Percentiles rank a stretch among this genome's conserved stretches.
Evolutionary conservation across 805 yeast species (phyloP).

Genomic region (Cyberlindnera galapagoensis): DNA sequence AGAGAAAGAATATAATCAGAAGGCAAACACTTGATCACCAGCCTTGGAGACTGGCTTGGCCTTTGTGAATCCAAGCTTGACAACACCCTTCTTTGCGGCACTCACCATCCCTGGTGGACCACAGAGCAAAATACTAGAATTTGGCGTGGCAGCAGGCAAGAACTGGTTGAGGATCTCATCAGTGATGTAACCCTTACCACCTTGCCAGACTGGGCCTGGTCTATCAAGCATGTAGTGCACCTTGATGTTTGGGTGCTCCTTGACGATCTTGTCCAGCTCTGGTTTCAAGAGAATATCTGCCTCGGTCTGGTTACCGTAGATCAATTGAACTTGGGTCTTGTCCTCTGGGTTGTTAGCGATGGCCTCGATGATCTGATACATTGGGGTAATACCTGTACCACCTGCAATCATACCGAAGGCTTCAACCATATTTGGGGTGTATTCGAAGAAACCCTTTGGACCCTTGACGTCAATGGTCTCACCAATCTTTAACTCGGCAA

Average conservation of each 20-base stretch:
- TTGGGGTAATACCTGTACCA: conserved; percentile 95
- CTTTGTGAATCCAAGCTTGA: conserved; percentile 66
- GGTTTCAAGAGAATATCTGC: conserved; percentile 75
- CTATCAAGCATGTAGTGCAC: conserved; percentile 72
- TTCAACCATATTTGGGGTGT: conserved; percentile 70
- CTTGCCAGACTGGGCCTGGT: conserved; percentile 64
- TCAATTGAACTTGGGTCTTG: conserved; percentile 62
- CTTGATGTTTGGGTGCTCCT: conserved; percentile 50
- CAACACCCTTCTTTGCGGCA: conserved; percentile 75
- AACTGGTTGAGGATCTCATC: conserved; percentile 59
- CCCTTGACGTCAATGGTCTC: conserved; percentile 76
- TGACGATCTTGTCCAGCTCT: conserved; percentile 66
- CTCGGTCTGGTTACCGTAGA: conserved; percentile 77
- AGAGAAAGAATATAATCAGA: conserved; percentile 32
- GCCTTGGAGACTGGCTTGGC: conserved; percentile 85
- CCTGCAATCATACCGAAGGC: conserved; percentile 90
- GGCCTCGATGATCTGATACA: conserved; percentile 87
- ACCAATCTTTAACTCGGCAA: conserved; percentile 70
- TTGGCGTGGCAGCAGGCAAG: conserved; percentile 55
- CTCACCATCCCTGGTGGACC: conserved; percentile 94
- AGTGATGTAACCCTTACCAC: conserved; percentile 76
- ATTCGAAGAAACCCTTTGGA: conserved; percentile 85
- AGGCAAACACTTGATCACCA: conserved; percentile 86
- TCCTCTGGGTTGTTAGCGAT: conserved; percentile 73
- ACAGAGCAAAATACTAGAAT: conserved; percentile 72